Base-by-base conservation (phyloP, 1,139 yeast species). In the Arxiozyma slooffiae region DNA sequence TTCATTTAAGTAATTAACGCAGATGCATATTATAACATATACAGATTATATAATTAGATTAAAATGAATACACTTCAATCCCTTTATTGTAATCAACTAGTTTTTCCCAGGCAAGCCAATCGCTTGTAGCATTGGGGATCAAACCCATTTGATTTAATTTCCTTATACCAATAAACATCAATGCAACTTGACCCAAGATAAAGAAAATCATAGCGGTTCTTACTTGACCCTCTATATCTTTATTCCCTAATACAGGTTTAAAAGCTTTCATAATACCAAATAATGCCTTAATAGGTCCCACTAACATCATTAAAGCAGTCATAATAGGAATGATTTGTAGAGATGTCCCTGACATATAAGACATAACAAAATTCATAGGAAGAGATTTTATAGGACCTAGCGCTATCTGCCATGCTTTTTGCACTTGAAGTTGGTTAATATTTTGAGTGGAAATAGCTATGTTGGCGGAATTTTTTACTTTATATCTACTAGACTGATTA, bases 291-390 rank as follows among this genome's bases (percentile, higher is more conserved):
- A 87, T 60, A 0, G 97, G 95, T 45, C 80, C 82, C 59, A 83
- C 77, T 57, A 92, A 79, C 61, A 92, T 73, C 88, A 85, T 87
- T 41, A 86, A 68, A 0, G 96, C 85, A 87, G 89, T 90, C 69
- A 89, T 84, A 51, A 92, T 84, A 5, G 97, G 94, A 53, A 92
- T 89, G 56, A 92, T 77, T 61, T 92, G 97, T 30, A 92, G 71
- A 7, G 95, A 81, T 61, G 85, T 85, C 36, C 98, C 98, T 1
- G 96, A 81, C 89, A 92, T 87, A 67, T 88, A 92, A 54, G 90
- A 81, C 96, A 92, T 88, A 51, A 88, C 71, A 52, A 85, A 66
- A 60, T 88, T 92, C 95, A 89, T 85, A 5, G 97, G 96, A 30
- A 92, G 72, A 23, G 82, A 76, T 64, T 90, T 92, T 2, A 90